Evolutionary conservation across 805 yeast species (phyloP).

Genomic region (Naumovozyma baii): DNA sequence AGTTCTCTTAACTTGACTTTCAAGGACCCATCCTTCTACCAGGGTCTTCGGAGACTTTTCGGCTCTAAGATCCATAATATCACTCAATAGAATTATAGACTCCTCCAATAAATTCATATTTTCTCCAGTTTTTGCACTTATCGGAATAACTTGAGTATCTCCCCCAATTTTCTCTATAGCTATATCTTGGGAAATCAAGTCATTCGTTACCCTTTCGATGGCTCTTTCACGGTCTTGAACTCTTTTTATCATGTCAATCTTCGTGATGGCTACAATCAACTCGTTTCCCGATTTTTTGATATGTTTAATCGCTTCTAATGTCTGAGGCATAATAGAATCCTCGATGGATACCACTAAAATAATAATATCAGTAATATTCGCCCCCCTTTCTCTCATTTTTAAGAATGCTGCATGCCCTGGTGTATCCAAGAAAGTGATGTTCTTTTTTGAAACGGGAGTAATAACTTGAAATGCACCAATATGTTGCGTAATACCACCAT

Average conservation of each 20-base stretch:
- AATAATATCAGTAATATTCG: slow-evolving; percentile 85
- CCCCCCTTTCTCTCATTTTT: slow-evolving; percentile 95
- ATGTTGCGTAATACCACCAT: slow-evolving; percentile 96
- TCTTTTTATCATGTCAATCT: slow-evolving; percentile 61
- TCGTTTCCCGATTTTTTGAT: slow-evolving; percentile 46
- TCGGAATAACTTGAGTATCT: slow-evolving; percentile 79
- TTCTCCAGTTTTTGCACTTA: slow-evolving; percentile 81
- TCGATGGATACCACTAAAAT: slow-evolving; percentile 93
- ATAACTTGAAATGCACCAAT: slow-evolving; percentile 91
- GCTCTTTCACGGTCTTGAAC: slow-evolving; percentile 41
- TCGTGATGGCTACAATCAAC: slow-evolving; percentile 83
- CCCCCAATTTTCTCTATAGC: slow-evolving; percentile 93
- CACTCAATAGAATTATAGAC: slow-evolving; percentile 76
- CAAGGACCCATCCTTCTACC: slow-evolving; percentile 80
- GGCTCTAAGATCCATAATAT: slow-evolving; percentile 68
- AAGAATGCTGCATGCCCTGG: slow-evolving; percentile 98
- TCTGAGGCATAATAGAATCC: slow-evolving; percentile 97
- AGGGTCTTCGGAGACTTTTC: slow-evolving; percentile 37
- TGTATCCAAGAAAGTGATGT: slow-evolving; percentile 85
- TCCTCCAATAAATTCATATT: slow-evolving; percentile 89
- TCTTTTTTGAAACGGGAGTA: slow-evolving; percentile 64
- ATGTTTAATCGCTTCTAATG: slow-evolving; percentile 90
- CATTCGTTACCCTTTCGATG: slow-evolving; percentile 66
- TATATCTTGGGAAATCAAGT: slow-evolving; percentile 65
- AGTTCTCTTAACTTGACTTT: slow-evolving; percentile 72